Evolutionary conservation across 140 eudicot genomes (phyloP).

Genomic region (Erigeron philadelphicus): DNA sequence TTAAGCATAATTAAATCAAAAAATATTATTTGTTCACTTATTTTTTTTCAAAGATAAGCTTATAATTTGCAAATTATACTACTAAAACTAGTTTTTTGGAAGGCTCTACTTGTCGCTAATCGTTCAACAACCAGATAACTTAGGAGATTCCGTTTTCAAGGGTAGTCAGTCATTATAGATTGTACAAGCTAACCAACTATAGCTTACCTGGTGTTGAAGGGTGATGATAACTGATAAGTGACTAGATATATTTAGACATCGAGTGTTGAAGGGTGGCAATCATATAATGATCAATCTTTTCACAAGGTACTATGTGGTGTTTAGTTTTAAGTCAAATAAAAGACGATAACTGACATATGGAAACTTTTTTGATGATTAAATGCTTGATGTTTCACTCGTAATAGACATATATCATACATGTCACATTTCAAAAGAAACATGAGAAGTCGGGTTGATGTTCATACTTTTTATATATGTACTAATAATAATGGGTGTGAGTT

Average conservation of each 20-base stretch:
- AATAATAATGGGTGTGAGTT: background rate
- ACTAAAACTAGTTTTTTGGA: background rate
- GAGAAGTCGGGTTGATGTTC: background rate
- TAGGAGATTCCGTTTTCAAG: background rate
- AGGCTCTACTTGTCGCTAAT: background rate
- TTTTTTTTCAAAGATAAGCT: too few species aligned
- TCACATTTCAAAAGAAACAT: conserved; percentile 10
- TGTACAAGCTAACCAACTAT: conserved; percentile 4
- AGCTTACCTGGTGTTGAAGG: conserved; percentile 6
- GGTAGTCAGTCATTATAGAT: background rate
- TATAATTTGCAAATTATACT: too few species aligned
- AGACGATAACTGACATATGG: conserved; percentile 16
- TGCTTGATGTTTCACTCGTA: background rate
- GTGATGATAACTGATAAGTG: conserved; percentile 9
- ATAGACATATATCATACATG: conserved; percentile 10
- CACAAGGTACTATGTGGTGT: conserved; percentile 2
- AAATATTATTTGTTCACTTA: too few species aligned
- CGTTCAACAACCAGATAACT: background rate
- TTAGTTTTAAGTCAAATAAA: conserved; percentile 10
- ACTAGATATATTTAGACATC: conserved; percentile 12
- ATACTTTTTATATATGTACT: background rate
- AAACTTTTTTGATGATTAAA: background rate
- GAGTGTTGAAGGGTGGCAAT: conserved; percentile 11
- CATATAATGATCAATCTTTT: conserved; percentile 14
- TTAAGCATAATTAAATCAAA: background rate